Conservation (phyloP, 2,329 filamentous ascomycete genomes). For the Neonectria sp. region DNA sequence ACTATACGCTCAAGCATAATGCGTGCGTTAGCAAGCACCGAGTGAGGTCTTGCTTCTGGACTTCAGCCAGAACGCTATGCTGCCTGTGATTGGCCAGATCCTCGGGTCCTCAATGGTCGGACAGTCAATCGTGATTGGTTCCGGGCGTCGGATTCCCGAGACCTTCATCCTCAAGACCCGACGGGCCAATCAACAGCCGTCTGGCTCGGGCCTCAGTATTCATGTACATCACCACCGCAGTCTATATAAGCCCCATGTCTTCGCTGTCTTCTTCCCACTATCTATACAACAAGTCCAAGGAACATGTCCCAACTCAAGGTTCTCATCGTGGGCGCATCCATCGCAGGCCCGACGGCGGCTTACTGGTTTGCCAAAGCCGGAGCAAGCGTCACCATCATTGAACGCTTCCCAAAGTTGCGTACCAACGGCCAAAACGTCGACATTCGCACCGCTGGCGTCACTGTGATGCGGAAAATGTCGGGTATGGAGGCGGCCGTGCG, state of each 20-base stretch:
- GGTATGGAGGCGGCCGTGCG: conserved; percentile 56
- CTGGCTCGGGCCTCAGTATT: background rate
- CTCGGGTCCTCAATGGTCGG: conserved; percentile 3
- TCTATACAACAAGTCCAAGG: background rate
- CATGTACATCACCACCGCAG: background rate
- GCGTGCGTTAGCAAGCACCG: too few relatives aligned
- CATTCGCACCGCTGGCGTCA: conserved; percentile 55
- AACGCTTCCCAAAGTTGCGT: conserved; percentile 53
- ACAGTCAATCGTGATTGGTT: background rate
- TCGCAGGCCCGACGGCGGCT: conserved; percentile 50
- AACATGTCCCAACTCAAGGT: conserved; percentile 42
- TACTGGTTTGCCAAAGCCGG: conserved; percentile 50
- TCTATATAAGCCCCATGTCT: background rate
- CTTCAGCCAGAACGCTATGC: background rate
- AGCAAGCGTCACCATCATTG: conserved; percentile 56
- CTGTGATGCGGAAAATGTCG: conserved; percentile 57
- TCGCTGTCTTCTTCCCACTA: background rate
- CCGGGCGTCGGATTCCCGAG: background rate
- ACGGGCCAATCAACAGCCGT: background rate
- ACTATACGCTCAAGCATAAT: too few relatives aligned
- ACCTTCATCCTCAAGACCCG: background rate
- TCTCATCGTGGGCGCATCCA: conserved; percentile 51
- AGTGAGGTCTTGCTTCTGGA: too few relatives aligned
- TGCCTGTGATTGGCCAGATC: conserved; percentile 17
- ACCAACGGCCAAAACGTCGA: conserved; percentile 56